Percentiles rank a stretch among this genome's conserved stretches.
Conservation (phyloP, 148 eudicot species). For the Silene uniflora region DNA sequence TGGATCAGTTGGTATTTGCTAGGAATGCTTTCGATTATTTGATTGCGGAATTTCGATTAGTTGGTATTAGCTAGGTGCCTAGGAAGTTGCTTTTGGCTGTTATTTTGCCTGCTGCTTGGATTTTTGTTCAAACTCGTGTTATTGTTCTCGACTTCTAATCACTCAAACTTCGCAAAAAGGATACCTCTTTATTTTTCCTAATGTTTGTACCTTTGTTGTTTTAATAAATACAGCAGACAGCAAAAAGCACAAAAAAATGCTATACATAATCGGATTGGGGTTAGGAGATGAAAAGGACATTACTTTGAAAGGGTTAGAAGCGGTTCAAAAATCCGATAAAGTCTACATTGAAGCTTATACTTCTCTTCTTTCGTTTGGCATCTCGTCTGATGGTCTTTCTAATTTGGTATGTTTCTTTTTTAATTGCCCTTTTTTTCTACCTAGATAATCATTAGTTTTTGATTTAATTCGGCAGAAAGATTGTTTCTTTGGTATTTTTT, state of each 20-base stretch:
- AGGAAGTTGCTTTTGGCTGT: too few relatives aligned
- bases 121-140: too few relatives aligned
- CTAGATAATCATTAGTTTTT: background rate
- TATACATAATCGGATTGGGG: slow-evolving; percentile 75
- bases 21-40: too few relatives aligned
- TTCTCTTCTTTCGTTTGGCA: slow-evolving; percentile 82
- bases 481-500: background rate
- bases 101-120: too few relatives aligned
- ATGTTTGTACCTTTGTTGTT: too few relatives aligned
- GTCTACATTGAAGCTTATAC: slow-evolving; percentile 91
- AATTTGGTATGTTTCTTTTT: slow-evolving; percentile 37
- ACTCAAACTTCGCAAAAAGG: too few relatives aligned
- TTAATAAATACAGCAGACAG: background rate
- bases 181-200: too few relatives aligned
- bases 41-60: too few relatives aligned
- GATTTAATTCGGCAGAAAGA: background rate
- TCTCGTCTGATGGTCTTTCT: slow-evolving; percentile 65
- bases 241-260: slow-evolving; percentile 29
- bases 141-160: too few relatives aligned
- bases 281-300: slow-evolving; percentile 91
- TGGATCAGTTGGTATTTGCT: too few relatives aligned
- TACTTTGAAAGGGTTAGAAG: slow-evolving; percentile 77
- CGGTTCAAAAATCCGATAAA: slow-evolving; percentile 54
- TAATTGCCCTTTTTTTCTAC: background rate
- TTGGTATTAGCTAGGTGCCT: too few relatives aligned